Base-by-base conservation (phyloP, 495 filamentous ascomycete species). In the Apodospora peruviana region DNA sequence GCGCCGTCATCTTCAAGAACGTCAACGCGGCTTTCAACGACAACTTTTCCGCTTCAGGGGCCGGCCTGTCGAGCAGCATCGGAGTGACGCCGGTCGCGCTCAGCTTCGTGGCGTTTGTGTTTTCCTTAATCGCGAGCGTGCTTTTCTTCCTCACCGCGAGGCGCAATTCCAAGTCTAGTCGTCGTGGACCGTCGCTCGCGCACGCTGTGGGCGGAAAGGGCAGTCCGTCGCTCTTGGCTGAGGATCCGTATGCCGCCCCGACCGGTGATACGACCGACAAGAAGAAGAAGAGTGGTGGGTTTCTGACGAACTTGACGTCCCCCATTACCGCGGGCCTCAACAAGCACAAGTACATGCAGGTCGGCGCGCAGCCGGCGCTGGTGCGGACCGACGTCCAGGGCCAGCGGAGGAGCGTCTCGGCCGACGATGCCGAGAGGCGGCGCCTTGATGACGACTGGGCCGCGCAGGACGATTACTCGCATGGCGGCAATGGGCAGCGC, bases 281-380 rank as follows among this genome's bases (percentile, higher is more conserved):
- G 5, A 12, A 32, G 27, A 32, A 12, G 7, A 38, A 38, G 36
- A 17, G 8, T 17, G 36, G 36, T 17, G 36, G 36, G 16, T 5
- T 38, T 5, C 36, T 38, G 7, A 20, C 8, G 18, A 21, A 22
- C 11, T 4, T 41, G 3, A 10, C 19, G 21, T 10, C 14, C 3
- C 7, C 14, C 7, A 32, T 32, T 32, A 55, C 55, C n/a, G 57
- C 53, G 48, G n/a, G n/a, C n/a, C n/a, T n/a, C n/a, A 41, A 45
- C 9, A 56, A 50, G 3, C 66, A 66, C 47, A 64, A 60, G 40
- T 72, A 72, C 32, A 57, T 59, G 10, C 61, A 63, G 48, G 45
- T 70, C 40, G 65, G 69, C 37, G 56, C 57, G 39, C 62, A 66
- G 29, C 53, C 38, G 17, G 45, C 47, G 14, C 36, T 58, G 14